Evolutionary conservation across 441 rosid species (phyloP).

Genomic region (Gossypium lobatum): DNA sequence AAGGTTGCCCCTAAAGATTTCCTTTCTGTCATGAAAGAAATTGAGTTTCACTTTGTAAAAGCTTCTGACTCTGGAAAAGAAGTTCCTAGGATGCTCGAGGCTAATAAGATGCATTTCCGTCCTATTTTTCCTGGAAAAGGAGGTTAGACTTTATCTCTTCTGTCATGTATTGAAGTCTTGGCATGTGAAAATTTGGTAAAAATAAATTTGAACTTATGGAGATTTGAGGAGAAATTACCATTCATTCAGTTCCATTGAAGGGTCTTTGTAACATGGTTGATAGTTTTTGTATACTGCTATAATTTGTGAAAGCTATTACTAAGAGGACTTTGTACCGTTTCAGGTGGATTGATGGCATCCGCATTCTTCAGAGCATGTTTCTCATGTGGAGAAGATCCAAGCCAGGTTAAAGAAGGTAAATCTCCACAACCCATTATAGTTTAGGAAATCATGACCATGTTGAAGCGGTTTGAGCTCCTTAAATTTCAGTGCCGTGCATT

Average conservation of each 20-base stretch:
- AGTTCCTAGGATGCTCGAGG: constrained; percentile 98
- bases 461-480: constrained; percentile 1
- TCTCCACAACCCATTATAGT: background rate
- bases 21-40: constrained; percentile 72
- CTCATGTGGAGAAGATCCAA: constrained; percentile 78
- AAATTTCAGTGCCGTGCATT: background rate
- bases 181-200: background rate
- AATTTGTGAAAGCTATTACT: constrained; percentile 14
- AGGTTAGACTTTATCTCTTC: constrained; percentile 33
- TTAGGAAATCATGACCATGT: background rate
- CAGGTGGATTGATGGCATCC: constrained; percentile 54
- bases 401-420: constrained; percentile 73
- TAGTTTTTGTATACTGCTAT: background rate
- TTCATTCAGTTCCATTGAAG: background rate
- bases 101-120: constrained; percentile 79
- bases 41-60: constrained; percentile 66
- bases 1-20: constrained; percentile 69
- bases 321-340: constrained; percentile 10
- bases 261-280: background rate
- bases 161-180: background rate
- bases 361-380: constrained; percentile 71
- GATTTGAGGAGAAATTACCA: background rate
- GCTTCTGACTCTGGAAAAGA: constrained; percentile 95
- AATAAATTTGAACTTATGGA: background rate
- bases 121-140: constrained; percentile 53